Evolutionary conservation across 2,329 filamentous ascomycete genomes (phyloP).

Genomic region (Dactylellina parvicollis): DNA sequence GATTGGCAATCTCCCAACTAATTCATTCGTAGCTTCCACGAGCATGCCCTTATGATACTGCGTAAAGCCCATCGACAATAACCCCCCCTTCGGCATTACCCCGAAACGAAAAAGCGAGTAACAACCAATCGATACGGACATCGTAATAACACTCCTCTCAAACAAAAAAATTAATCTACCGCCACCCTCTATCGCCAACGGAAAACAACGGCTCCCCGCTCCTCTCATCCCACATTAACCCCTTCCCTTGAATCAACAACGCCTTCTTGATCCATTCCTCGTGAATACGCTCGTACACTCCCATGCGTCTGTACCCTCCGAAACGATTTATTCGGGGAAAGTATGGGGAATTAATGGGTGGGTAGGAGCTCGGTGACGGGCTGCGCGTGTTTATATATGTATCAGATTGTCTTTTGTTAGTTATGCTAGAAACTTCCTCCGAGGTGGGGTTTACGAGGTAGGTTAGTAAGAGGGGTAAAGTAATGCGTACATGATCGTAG

Average conservation of each 20-base stretch:
- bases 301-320: background rate
- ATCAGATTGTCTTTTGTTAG: no score
- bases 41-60: no score
- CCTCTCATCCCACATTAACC: constrained; percentile 31
- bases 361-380: background rate
- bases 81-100: no score
- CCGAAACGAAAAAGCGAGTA: no score
- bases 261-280: constrained; percentile 41
- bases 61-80: no score
- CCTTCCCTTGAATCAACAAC: constrained; percentile 24
- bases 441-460: no score
- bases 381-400: background rate
- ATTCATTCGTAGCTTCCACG: no score
- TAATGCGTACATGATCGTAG: no score
- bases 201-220: constrained; percentile 41
- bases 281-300: constrained; percentile 41
- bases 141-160: background rate
- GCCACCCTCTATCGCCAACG: no score
- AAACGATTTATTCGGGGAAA: constrained; percentile 13
- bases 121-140: background rate
- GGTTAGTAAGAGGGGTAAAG: no score
- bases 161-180: background rate
- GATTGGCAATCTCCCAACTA: no score
- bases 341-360: constrained; percentile 1
- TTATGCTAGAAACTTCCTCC: no score